Evolutionary conservation across 441 rosid species (phyloP).

Genomic region (Populus hybrid): DNA sequence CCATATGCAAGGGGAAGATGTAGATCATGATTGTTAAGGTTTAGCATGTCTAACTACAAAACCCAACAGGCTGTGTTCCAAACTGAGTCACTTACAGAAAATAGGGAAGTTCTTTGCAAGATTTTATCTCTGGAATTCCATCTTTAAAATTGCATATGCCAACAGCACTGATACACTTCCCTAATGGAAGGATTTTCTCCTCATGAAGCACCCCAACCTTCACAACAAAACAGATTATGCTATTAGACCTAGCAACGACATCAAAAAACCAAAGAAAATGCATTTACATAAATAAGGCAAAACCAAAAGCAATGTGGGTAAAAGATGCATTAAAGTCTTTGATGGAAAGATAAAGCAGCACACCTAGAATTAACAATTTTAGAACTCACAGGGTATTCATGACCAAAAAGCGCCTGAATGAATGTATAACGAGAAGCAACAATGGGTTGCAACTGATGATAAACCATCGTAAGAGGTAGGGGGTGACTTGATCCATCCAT

Average conservation of each 20-base stretch:
- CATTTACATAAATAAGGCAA: neutral
- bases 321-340: neutral
- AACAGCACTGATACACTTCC: conserved; percentile 63
- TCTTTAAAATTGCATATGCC: conserved; percentile 52
- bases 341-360: neutral
- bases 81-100: conserved; percentile 62
- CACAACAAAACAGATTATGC: conserved; percentile 7
- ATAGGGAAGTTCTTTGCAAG: conserved; percentile 84
- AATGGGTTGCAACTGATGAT: conserved; percentile 70
- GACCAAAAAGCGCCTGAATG: conserved; percentile 81
- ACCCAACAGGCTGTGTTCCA: neutral
- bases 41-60: conserved; percentile 1
- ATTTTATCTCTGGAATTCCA: conserved; percentile 71
- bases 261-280: conserved; percentile 2
- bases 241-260: conserved; percentile 7
- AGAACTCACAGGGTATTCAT: conserved; percentile 68
- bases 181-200: conserved; percentile 83
- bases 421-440: conserved; percentile 69
- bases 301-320: too few relatives aligned
- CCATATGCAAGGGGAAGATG: neutral
- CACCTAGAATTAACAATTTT: neutral
- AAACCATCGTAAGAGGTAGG: conserved; percentile 75
- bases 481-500: conserved; percentile 71
- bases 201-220: conserved; percentile 89
- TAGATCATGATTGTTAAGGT: neutral